Percentiles rank a stretch among this genome's conserved stretches.
phyloP scores from a whole-genome alignment of 2,329 filamentous ascomycete species.

The Verticillium alfalfae region DNA sequence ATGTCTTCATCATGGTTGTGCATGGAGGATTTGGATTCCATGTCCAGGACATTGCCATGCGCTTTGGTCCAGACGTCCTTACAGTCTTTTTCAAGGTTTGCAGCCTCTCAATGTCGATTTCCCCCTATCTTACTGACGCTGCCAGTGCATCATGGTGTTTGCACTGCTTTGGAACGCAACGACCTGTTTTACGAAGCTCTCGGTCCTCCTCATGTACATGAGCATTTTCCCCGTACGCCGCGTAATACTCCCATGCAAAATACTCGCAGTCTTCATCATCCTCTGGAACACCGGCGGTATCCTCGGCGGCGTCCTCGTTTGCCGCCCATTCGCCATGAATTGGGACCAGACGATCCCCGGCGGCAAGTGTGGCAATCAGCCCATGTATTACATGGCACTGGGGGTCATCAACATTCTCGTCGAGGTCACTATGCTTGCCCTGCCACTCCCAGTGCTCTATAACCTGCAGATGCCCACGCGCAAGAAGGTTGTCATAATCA shows the following conservation, averaged over 20 bases:
- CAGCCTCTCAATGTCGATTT: background rate
- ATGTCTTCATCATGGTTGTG: conserved; percentile 2
- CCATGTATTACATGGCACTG: conserved; percentile 19
- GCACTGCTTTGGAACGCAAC: conserved; percentile 1
- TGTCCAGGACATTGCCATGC: conserved; percentile 1
- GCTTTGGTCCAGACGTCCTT: conserved; percentile 3
- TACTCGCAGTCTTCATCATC: conserved; percentile 15
- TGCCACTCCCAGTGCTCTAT: conserved; percentile 24
- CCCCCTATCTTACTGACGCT: background rate
- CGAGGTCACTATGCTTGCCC: conserved; percentile 22
- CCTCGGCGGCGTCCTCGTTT: conserved; percentile 21
- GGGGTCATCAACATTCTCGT: conserved; percentile 23
- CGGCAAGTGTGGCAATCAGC: conserved; percentile 24
- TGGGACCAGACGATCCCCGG: conserved; percentile 24
- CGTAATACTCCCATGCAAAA: conserved; percentile 15
- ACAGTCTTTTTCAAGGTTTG: conserved; percentile 7
- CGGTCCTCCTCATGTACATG: conserved; percentile 21
- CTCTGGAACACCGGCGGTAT: conserved; percentile 19
- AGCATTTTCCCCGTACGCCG: conserved; percentile 18
- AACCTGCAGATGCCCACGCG: conserved; percentile 19
- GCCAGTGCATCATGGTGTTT: conserved; percentile 2
- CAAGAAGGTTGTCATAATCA: conserved; percentile 22
- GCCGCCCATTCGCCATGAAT: conserved; percentile 24
- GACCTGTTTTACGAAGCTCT: conserved; percentile 14
- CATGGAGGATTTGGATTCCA: conserved; percentile 6